Conservation (phyloP, 75 land plant species). For the Pinus tabuliformis region DNA sequence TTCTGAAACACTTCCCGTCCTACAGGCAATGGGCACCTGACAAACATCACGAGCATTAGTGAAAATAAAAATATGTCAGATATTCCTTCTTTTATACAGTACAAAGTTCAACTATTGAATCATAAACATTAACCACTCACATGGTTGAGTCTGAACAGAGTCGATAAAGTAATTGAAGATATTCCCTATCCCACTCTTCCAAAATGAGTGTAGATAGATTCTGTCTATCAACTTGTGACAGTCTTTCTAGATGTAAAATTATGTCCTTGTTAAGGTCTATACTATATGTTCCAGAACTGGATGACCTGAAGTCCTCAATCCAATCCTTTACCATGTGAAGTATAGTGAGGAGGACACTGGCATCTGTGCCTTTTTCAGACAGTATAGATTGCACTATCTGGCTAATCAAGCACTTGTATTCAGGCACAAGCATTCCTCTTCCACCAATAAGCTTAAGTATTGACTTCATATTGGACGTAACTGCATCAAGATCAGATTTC, state of each 20-base stretch:
- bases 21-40: slow-evolving; percentile 67
- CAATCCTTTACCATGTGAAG: slow-evolving; percentile 81
- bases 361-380: slow-evolving; percentile 88
- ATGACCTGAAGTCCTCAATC: slow-evolving; percentile 76
- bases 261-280: slow-evolving; percentile 62
- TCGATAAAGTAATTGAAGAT: slow-evolving; percentile 85
- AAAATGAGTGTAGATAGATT: slow-evolving; percentile 57
- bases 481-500: slow-evolving; percentile 56
- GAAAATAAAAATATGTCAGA: neutral
- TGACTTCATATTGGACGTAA: slow-evolving; percentile 68
- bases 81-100: neutral
- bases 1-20: slow-evolving; percentile 92
- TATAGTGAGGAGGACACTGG: slow-evolving; percentile 83
- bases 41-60: slow-evolving; percentile 18
- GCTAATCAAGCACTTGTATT: slow-evolving; percentile 65
- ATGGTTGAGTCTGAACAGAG: slow-evolving; percentile 87
- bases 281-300: slow-evolving; percentile 36
- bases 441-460: slow-evolving; percentile 85
- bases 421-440: slow-evolving; percentile 78
- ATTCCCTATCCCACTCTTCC: slow-evolving; percentile 94
- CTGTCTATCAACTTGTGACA: slow-evolving; percentile 89
- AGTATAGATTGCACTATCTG: slow-evolving; percentile 70
- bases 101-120: slow-evolving; percentile 18
- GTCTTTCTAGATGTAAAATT: slow-evolving; percentile 72
- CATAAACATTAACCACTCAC: slow-evolving; percentile 37